Conservation (phyloP, 2,329 filamentous ascomycete species). For the Xylariaceae sp. region DNA sequence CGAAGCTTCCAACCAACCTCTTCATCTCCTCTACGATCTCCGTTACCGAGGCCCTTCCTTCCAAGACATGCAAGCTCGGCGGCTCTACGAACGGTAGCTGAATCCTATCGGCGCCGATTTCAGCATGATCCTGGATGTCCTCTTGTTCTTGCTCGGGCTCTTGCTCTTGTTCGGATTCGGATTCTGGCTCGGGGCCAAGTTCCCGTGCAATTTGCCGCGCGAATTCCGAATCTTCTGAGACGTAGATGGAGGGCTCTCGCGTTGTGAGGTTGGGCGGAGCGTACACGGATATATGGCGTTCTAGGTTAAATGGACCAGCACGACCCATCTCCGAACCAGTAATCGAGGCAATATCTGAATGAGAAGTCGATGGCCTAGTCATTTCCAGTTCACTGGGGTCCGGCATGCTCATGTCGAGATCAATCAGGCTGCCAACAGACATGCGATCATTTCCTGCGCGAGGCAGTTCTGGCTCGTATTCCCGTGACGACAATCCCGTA, state of each 20-base stretch:
- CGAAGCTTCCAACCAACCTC: constrained; percentile 46
- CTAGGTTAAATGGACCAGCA: constrained; percentile 58
- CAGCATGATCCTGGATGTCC: neutral
- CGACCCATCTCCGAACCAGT: constrained; percentile 53
- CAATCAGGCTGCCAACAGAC: constrained; percentile 47
- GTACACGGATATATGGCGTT: constrained; percentile 58
- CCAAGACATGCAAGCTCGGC: constrained; percentile 50
- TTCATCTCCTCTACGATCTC: constrained; percentile 51
- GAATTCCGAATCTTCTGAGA: constrained; percentile 55
- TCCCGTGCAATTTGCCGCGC: constrained; percentile 30
- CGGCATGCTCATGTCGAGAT: constrained; percentile 52
- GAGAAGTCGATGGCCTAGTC: constrained; percentile 52
- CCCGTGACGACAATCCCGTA: constrained; percentile 38
- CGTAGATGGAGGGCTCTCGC: constrained; percentile 57
- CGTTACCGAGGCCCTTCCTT: constrained; percentile 48
- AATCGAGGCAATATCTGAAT: constrained; percentile 55
- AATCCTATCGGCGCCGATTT: constrained; percentile 10
- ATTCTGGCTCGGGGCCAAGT: neutral
- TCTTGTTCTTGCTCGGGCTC: constrained; percentile 11
- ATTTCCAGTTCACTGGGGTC: constrained; percentile 47
- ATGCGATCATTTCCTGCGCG: constrained; percentile 37
- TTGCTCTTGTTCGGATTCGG: neutral
- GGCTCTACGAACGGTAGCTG: constrained; percentile 40
- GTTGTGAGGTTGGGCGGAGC: constrained; percentile 37
- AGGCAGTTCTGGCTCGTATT: constrained; percentile 41